Percentiles rank a stretch among this genome's conserved stretches.
Evolutionary conservation across 148 eudicot genomes (phyloP).

Genomic region (Chenopodium formosanum): DNA sequence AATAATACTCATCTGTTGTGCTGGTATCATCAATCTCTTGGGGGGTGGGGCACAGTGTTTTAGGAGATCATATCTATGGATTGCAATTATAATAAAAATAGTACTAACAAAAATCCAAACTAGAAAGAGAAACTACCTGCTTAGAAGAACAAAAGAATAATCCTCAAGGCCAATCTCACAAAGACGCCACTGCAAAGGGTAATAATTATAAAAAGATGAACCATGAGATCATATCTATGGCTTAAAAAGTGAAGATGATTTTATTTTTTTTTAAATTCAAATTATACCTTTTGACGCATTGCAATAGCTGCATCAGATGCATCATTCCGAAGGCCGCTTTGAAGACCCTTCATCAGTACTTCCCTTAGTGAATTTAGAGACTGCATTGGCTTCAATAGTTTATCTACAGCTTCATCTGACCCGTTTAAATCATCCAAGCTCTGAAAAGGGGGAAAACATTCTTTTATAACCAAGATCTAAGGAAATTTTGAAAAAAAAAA

Average conservation of each 20-base stretch:
- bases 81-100: no score
- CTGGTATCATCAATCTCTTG: no score
- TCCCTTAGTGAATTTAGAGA: constrained; percentile 64
- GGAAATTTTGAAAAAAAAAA: background rate
- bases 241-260: constrained; percentile 6
- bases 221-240: constrained; percentile 1
- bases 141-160: constrained; percentile 84
- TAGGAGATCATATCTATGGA: background rate
- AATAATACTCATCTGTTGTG: no score
- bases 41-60: no score
- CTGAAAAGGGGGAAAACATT: constrained; percentile 40
- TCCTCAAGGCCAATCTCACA: constrained; percentile 98
- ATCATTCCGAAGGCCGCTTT: constrained; percentile 93
- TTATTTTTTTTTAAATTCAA: background rate
- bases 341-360: constrained; percentile 71
- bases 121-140: constrained; percentile 56
- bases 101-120: background rate
- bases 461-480: background rate
- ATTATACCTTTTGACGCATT: constrained; percentile 90
- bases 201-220: background rate
- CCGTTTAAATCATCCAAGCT: constrained; percentile 52
- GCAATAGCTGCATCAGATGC: constrained; percentile 92
- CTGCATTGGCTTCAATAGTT: constrained; percentile 51
- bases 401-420: constrained; percentile 40
- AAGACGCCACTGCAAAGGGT: constrained; percentile 84